Percentiles rank a stretch among this genome's conserved stretches.
phyloP scores from a whole-genome alignment of 2,329 filamentous ascomycete species.

The Cladosporium sp. region DNA sequence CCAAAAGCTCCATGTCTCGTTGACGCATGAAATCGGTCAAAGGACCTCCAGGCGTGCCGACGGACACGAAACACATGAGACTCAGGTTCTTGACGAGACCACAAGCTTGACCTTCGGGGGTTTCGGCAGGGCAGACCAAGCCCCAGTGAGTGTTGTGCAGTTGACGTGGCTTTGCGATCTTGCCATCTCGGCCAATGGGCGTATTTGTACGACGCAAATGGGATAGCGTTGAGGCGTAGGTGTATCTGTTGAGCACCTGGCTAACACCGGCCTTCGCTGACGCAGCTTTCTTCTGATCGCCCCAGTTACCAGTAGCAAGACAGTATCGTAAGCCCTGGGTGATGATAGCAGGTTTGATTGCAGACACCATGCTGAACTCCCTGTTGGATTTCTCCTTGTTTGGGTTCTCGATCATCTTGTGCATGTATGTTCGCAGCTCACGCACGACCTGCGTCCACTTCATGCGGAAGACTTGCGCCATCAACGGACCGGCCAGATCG shows the following conservation, averaged over 20 bases:
- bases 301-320: slow-evolving; percentile 97
- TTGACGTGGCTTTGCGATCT: slow-evolving; percentile 96
- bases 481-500: slow-evolving; percentile 87
- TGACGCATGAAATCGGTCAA: slow-evolving; percentile 95
- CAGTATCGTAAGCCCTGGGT: slow-evolving; percentile 97
- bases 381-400: slow-evolving; percentile 56
- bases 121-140: slow-evolving; percentile 93
- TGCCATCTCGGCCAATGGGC: slow-evolving; percentile 94
- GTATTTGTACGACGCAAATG: slow-evolving; percentile 98
- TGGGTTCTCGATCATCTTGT: slow-evolving; percentile 75
- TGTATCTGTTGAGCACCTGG: slow-evolving; percentile 96
- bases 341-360: slow-evolving; percentile 86
- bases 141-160: slow-evolving; percentile 99
- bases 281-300: slow-evolving; percentile 97
- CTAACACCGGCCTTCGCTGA: slow-evolving; percentile 95
- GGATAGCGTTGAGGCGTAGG: slow-evolving; percentile 92
- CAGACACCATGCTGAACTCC: slow-evolving; percentile 87
- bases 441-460: slow-evolving; percentile 89
- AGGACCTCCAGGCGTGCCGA: slow-evolving; percentile 86
- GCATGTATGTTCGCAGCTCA: slow-evolving; percentile 87
- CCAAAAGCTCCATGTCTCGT: slow-evolving; percentile 91
- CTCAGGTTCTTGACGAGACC: slow-evolving; percentile 97
- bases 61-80: slow-evolving; percentile 97
- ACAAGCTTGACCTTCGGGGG: slow-evolving; percentile 96
- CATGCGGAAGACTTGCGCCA: slow-evolving; percentile 93